Evolutionary conservation across 148 eudicot genomes (phyloP), one percentile per base, ranked within the genome.

Genomic region (Fagopyrum tataricum): DNA sequence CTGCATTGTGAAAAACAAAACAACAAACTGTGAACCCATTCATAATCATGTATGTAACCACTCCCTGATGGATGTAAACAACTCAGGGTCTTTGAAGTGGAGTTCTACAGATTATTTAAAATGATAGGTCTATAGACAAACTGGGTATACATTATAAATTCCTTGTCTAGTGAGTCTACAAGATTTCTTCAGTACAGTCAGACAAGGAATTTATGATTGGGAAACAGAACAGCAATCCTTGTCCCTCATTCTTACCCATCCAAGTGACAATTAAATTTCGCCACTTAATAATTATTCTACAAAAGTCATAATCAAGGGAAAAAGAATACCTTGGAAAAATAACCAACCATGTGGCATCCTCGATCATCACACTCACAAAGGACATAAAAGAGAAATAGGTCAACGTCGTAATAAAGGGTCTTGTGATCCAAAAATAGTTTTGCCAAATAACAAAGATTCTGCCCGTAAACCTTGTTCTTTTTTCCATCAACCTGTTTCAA

Each of bases 301-400:
- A 46, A 46, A 4, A 4, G 4, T 64, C 11, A 64, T 37, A 15
- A 31, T 39, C 44, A 64, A 64, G 20, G 18, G 12, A 39, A 37
- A 31, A 72, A 72, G 7, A 67, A 37, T 75, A 94, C 98, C 97
- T 94, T 94, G 26, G 98, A 94, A 78, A 94, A 94, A 83, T 94
- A 94, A 71, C 98, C 98, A 77, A 94, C 98, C 98, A 94, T 94
- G 84, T 89, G 98, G 88, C 98, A 94, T 72, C 98, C 98, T 74
- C 97, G 89, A 88, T 94, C 97, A 79, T 94, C 98, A 80, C 98
- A 94, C 81, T 91, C 98, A 73, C 97, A 94, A 51, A 94, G 86
- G 70, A 94, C 89, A 72, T 94, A 94, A 77, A 94, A 94, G 53
- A 94, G 79, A 82, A 94, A 94, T 46, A 94, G 86, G 74, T 94